Conservation (phyloP, 202 grass and related monocot genomes). For the Cymbopogon flexuosus region DNA sequence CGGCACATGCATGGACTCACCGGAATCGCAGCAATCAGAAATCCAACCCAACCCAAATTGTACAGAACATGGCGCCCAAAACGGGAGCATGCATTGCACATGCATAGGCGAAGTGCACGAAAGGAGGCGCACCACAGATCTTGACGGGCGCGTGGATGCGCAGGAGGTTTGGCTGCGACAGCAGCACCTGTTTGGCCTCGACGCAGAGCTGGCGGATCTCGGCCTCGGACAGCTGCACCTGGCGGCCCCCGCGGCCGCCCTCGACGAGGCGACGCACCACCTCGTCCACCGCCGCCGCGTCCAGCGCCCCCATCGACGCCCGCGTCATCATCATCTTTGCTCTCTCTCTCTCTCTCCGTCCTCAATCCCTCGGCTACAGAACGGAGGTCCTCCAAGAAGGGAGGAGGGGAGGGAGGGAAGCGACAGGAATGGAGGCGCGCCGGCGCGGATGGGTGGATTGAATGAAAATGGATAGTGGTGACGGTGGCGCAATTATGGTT, state of each 20-base stretch:
- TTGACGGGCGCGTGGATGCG: conserved; percentile 53
- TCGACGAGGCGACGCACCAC: conserved; percentile 48
- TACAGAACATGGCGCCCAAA: background rate
- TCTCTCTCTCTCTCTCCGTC: background rate
- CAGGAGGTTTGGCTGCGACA: conserved; percentile 57
- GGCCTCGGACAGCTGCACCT: conserved; percentile 61
- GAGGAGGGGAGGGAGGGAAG: background rate
- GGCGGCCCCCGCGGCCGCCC: conserved; percentile 43
- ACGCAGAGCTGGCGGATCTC: conserved; percentile 78
- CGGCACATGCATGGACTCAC: background rate
- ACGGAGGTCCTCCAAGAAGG: background rate
- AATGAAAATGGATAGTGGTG: conserved; percentile 10
- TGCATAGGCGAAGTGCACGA: background rate
- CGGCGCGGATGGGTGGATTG: background rate
- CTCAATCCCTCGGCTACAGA: background rate
- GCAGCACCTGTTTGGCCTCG: conserved; percentile 50
- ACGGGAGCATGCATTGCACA: background rate
- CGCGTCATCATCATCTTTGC: conserved; percentile 40
- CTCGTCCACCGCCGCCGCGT: conserved; percentile 54
- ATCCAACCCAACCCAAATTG: background rate
- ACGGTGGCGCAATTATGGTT: conserved; percentile 15
- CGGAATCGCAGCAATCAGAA: background rate
- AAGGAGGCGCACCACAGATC: conserved; percentile 45
- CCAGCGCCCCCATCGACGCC: conserved; percentile 47
- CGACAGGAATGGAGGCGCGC: background rate